Conservation (phyloP, 2,329 filamentous ascomycete species). For the Pseudopithomyces maydicus region DNA sequence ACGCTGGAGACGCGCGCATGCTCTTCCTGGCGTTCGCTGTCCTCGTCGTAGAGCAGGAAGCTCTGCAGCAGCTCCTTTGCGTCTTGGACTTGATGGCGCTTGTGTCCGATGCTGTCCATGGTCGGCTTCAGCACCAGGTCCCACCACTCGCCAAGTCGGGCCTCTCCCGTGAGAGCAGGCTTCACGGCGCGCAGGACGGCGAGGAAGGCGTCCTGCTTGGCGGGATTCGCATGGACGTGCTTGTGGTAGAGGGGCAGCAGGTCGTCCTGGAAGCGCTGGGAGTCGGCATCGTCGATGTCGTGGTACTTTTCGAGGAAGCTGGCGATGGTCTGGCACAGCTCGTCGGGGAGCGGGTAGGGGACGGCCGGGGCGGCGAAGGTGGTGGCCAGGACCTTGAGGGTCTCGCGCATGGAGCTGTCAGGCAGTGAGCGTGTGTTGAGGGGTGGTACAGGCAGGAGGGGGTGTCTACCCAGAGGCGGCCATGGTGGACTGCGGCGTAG, state of each 20-base stretch:
- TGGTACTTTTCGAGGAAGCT: conserved; percentile 71
- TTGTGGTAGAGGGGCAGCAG: conserved; percentile 70
- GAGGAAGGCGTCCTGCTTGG: conserved; percentile 70
- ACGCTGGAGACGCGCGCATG: conserved; percentile 51
- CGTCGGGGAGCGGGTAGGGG: conserved; percentile 66
- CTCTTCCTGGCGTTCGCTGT: conserved; percentile 57
- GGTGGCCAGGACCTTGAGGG: conserved; percentile 52
- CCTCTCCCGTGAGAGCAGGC: conserved; percentile 66
- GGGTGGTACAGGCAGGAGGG: neutral
- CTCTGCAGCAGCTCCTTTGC: conserved; percentile 68
- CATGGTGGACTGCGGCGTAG: conserved; percentile 11
- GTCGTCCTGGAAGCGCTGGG: conserved; percentile 76
- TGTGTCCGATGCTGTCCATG: conserved; percentile 62
- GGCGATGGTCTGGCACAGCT: conserved; percentile 66
- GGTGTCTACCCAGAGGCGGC: conserved; percentile 27
- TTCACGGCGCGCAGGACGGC: conserved; percentile 68
- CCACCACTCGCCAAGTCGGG: conserved; percentile 74
- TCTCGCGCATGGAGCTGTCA: conserved; percentile 55
- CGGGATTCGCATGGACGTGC: conserved; percentile 61
- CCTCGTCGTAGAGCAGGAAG: conserved; percentile 67
- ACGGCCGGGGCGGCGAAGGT: conserved; percentile 49
- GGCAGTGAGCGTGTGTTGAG: conserved; percentile 6
- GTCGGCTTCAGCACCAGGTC: conserved; percentile 64
- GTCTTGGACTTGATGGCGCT: conserved; percentile 68
- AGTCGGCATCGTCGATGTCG: conserved; percentile 68